Evolutionary conservation across 495 filamentous ascomycete genomes (phyloP).

Genomic region (Chaetomium fimeti): DNA sequence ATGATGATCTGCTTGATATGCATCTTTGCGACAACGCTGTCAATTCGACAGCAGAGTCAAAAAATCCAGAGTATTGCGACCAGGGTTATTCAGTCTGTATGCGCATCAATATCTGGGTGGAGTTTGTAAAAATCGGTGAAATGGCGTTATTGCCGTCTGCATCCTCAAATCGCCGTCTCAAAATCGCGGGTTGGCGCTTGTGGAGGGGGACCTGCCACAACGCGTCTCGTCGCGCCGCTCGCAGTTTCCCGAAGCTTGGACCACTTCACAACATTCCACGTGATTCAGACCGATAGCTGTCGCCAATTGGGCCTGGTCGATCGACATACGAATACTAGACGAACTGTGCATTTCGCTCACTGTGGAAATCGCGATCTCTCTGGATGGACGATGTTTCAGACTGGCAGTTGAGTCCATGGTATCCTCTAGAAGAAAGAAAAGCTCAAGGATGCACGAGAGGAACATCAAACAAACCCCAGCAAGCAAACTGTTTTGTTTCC

Average conservation of each 20-base stretch:
- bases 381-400: too few relatives aligned
- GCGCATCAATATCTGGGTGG: conserved; percentile 20
- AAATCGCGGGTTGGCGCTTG: conserved; percentile 15
- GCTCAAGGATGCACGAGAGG: too few relatives aligned
- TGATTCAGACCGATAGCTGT: neutral
- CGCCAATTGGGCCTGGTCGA: too few relatives aligned
- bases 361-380: too few relatives aligned
- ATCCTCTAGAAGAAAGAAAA: too few relatives aligned
- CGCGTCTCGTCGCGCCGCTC: conserved; percentile 24
- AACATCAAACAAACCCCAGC: too few relatives aligned
- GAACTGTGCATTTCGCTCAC: too few relatives aligned
- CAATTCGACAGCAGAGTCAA: conserved; percentile 35
- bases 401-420: too few relatives aligned
- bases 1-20: conserved; percentile 99
- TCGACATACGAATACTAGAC: too few relatives aligned
- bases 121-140: neutral
- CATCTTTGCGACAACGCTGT: conserved; percentile 58
- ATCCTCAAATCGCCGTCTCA: conserved; percentile 12
- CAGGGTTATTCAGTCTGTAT: conserved; percentile 1
- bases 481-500: too few relatives aligned
- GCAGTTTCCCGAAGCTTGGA: conserved; percentile 8
- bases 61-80: conserved; percentile 11
- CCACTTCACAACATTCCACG: conserved; percentile 9
- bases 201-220: conserved; percentile 17
- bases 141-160: conserved; percentile 15